Evolutionary conservation across 805 yeast genomes (phyloP), one percentile per base, ranked within the genome.

Genomic region (Saccharomycopsis sp.): DNA sequence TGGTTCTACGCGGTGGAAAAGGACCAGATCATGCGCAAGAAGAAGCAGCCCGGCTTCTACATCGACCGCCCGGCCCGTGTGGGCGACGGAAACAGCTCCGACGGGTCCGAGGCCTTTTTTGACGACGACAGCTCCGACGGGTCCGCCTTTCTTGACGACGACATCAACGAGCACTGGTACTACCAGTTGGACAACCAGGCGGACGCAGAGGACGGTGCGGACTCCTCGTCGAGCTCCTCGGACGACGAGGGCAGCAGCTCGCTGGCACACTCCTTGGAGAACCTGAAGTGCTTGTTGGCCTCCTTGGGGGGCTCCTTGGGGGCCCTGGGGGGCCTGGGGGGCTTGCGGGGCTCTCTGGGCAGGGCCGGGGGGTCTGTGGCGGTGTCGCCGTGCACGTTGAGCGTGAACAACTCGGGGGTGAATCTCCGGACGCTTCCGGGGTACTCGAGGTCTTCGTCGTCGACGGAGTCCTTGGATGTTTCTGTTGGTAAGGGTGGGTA

Each of bases 1-100:
- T 83, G 89, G 85, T 92, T 92, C 72, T 79, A 74, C 56, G 82
- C 87, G 65, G 85, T 90, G 2, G 80, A 79, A 46, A 57, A 61
- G 18, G 70, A 73, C 5, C 72, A 73, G 52, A 61, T 75, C 53
- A 73, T 75, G 57, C 73, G 76, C 21, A 75, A 71, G 40, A 86
- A 81, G 63, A 52, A 54, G 56, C 54, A 55, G 51, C n/a, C n/a
- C n/a, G n/a, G n/a, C n/a, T 58, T 58, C 47, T 58, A 55, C 52
- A 51, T 58, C 34, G 61, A 52, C 18, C 14, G 47, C 24, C 61
- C n/a, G n/a, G n/a, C n/a, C n/a, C n/a, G n/a, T n/a, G n/a, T n/a
- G n/a, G n/a, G n/a, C n/a, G n/a, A n/a, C n/a, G n/a, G n/a, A n/a
- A n/a, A n/a, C n/a, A n/a, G n/a, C n/a, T 18, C 53, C 16, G 58